Percentiles rank a stretch among this genome's conserved stretches.
Conservation (phyloP, 2,329 filamentous ascomycete species). For the Colletotrichum sidae region DNA sequence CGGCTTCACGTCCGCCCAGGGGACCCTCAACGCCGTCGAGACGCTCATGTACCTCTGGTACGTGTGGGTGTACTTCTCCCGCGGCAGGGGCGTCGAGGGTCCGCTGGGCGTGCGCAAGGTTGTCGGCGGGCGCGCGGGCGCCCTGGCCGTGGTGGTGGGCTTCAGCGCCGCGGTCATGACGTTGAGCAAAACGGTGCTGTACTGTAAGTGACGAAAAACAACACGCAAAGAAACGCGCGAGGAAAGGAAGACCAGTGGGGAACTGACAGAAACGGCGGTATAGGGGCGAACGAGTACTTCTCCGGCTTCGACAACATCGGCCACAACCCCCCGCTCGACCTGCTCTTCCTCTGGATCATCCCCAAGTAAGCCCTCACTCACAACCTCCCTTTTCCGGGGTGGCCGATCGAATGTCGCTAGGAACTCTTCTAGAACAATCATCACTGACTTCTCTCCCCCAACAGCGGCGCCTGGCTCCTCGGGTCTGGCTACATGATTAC, state of each 20-base stretch:
- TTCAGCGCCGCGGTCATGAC: conserved; percentile 70
- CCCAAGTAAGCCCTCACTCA: conserved; percentile 61
- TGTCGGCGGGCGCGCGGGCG: conserved; percentile 57
- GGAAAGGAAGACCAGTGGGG: too few relatives aligned
- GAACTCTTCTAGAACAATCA: neutral
- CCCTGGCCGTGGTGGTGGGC: conserved; percentile 58
- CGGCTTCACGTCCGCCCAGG: conserved; percentile 85
- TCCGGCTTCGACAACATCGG: conserved; percentile 68
- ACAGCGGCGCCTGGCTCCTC: conserved; percentile 67
- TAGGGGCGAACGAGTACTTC: conserved; percentile 68
- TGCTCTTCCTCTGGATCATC: conserved; percentile 67
- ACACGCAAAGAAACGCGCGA: neutral
- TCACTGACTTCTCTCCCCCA: neutral
- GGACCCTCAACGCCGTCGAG: conserved; percentile 76
- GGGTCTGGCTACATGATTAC: conserved; percentile 64
- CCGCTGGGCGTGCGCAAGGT: conserved; percentile 44
- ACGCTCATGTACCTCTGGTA: conserved; percentile 72
- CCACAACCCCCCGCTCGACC: conserved; percentile 59
- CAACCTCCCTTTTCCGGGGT: neutral
- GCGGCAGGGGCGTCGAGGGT: conserved; percentile 38
- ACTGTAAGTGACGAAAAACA: conserved; percentile 58
- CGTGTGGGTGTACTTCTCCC: conserved; percentile 53
- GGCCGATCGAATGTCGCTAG: neutral
- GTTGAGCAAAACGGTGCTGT: conserved; percentile 70
- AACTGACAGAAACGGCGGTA: neutral